phyloP scores from a whole-genome alignment of 768 basidiomycete species.

The Lactarius evosmus region DNA sequence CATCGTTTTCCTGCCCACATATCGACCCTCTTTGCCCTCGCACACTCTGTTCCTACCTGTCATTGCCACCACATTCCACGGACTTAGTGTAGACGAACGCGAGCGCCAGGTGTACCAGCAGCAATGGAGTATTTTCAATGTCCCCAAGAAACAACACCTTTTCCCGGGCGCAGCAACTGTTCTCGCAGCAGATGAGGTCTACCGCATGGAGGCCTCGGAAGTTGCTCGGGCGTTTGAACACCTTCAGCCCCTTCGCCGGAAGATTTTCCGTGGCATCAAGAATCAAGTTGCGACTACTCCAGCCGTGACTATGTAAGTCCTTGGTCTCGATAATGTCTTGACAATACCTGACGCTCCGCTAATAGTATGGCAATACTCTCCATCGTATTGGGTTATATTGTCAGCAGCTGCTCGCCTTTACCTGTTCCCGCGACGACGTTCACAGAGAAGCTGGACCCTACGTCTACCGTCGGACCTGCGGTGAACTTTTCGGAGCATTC shows the following conservation, averaged over 20 bases:
- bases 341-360: slow-evolving; percentile 15
- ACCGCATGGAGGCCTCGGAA: slow-evolving; percentile 19
- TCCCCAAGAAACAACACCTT: slow-evolving; percentile 31
- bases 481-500: slow-evolving; percentile 25
- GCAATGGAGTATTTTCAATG: slow-evolving; percentile 33
- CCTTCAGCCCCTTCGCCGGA: slow-evolving; percentile 24
- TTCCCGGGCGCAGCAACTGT: slow-evolving; percentile 33
- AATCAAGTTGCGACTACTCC: slow-evolving; percentile 51
- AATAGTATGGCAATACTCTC: slow-evolving; percentile 67
- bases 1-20: slow-evolving; percentile 61
- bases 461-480: slow-evolving; percentile 6
- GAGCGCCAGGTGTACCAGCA: slow-evolving; percentile 35
- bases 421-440: slow-evolving; percentile 40
- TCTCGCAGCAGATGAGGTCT: slow-evolving; percentile 19
- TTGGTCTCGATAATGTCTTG: not conserved
- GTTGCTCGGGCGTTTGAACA: slow-evolving; percentile 23
- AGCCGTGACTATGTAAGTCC: slow-evolving; percentile 63
- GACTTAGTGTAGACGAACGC: slow-evolving; percentile 28
- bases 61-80: slow-evolving; percentile 29
- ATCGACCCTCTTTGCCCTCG: slow-evolving; percentile 36
- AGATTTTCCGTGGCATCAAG: slow-evolving; percentile 35
- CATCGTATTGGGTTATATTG: slow-evolving; percentile 54
- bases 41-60: slow-evolving; percentile 61
- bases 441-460: slow-evolving; percentile 19
- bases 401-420: slow-evolving; percentile 34